A percentile compares a stretch with the other conserved stretches of the same genome.
Evolutionary conservation across 2,329 filamentous ascomycete species (phyloP).

Genomic region (Nemania abortiva): DNA sequence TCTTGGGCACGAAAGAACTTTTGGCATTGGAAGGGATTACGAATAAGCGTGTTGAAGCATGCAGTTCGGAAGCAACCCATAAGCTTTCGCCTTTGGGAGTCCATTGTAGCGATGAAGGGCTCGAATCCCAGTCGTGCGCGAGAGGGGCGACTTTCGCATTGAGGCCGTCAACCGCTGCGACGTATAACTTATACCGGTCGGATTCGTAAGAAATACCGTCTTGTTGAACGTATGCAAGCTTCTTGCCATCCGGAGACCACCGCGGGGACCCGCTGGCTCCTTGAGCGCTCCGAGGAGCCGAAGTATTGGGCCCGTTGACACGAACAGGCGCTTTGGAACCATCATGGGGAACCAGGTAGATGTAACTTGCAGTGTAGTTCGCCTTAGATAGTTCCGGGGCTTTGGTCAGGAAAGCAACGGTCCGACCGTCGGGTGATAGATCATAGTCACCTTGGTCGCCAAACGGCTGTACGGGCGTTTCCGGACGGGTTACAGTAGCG

Average conservation of each 20-base stretch:
- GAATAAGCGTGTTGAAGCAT: constrained; percentile 32
- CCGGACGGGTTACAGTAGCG: constrained; percentile 32
- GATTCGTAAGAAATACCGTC: constrained; percentile 34
- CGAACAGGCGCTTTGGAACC: constrained; percentile 29
- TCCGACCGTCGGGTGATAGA: constrained; percentile 31
- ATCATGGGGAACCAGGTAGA: constrained; percentile 35
- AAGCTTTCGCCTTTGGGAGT: constrained; percentile 20
- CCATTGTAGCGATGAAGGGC: constrained; percentile 32
- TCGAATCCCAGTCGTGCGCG: constrained; percentile 34
- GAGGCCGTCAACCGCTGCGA: constrained; percentile 28
- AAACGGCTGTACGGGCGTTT: constrained; percentile 36
- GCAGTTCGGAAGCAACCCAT: constrained; percentile 34
- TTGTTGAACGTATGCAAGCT: constrained; percentile 33
- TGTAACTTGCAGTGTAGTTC: constrained; percentile 36
- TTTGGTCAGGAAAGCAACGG: constrained; percentile 37
- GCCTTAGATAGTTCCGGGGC: constrained; percentile 35
- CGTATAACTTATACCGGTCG: constrained; percentile 32
- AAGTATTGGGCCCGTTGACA: constrained; percentile 30
- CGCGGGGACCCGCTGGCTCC: constrained; percentile 34
- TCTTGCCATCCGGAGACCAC: constrained; percentile 36
- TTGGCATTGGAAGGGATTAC: constrained; percentile 27
- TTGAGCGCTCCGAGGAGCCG: constrained; percentile 27
- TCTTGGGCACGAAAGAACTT: constrained; percentile 32
- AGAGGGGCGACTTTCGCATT: constrained; percentile 25
- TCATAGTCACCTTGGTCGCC: constrained; percentile 35